Conservation (phyloP, 768 basidiomycete genomes). For the Trichaptum fuscoviolaceum region DNA sequence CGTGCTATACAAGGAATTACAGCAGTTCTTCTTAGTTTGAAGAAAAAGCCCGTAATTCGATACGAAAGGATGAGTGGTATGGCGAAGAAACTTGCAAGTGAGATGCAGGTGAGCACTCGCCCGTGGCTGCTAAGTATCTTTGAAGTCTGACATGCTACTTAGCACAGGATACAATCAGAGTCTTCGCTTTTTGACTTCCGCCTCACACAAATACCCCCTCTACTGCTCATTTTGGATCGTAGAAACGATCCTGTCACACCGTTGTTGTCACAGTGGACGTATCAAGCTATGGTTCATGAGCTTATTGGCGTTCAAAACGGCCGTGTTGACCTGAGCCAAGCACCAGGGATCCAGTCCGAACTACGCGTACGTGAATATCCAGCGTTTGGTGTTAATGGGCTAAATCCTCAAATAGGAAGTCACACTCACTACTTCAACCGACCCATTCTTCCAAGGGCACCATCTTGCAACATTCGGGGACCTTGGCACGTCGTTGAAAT, state of each 20-base stretch:
- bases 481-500: constrained; percentile 83
- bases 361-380: constrained; percentile 52
- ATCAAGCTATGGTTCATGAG: constrained; percentile 99
- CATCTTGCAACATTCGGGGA: constrained; percentile 95
- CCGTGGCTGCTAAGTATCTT: not conserved
- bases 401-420: constrained; percentile 61
- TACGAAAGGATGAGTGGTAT: constrained; percentile 91
- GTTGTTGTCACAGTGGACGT: constrained; percentile 95
- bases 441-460: constrained; percentile 90
- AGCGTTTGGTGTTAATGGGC: constrained; percentile 5
- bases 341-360: constrained; percentile 84
- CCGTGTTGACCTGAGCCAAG: constrained; percentile 75
- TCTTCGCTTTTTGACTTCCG: constrained; percentile 89
- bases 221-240: constrained; percentile 89
- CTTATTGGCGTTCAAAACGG: constrained; percentile 91
- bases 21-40: constrained; percentile 86
- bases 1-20: constrained; percentile 76
- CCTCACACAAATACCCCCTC: constrained; percentile 78
- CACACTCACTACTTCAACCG: constrained; percentile 84
- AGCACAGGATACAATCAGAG: constrained; percentile 81
- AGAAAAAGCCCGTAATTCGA: constrained; percentile 92
- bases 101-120: constrained; percentile 62
- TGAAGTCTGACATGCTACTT: constrained; percentile 12
- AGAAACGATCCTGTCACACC: constrained; percentile 98
- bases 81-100: constrained; percentile 83